Base-by-base conservation (phyloP, 768 basidiomycete species). In the Calocybe indica region DNA sequence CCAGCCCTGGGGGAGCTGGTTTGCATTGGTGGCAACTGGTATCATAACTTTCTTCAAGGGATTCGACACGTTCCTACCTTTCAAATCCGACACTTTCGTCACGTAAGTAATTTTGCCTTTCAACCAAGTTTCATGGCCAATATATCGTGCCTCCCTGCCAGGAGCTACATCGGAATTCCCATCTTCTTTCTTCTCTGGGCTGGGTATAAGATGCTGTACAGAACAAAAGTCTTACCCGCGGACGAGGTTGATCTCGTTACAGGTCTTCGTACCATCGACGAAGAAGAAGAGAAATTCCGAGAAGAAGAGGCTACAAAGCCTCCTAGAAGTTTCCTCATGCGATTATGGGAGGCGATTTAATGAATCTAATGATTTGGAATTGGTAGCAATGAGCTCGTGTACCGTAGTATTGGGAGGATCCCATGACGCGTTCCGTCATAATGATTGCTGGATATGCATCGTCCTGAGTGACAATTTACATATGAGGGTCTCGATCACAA, bases 41-140 rank as follows among this genome's bases (percentile, higher is more conserved):
- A 67, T 81, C 44, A 77, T 83, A 52, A 74, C 73, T 3, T 47
- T 80, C 5, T 82, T 83, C 68, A 82, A 84, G 60, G 78, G 76
- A 22, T 77, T 75, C 38, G 73, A 75, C 50, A 65, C 72, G 0
- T 77, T 77, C 54, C 52, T 75, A 28, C 73, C 72, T 22, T 83
- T 76, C 64, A 71, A 64, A 52, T 61, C 63, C 9, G 76, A 77
- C 54, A 82, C 72, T 45, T 84, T 84, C 52, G 65, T 88, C 54
- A 85, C 83, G 67, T 82, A 58, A 57, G 76, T 64, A 42, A 29
- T 46, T 30, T 37, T 30, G 22, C 35, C 7, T 44, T 35, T 34
- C 32, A 43, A 40, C 30, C 14, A 40, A 38, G 36, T 34, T 50
- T 11, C 35, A 33, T 14, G 14, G 31, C 32, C 38, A 33, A 29